phyloP scores from a whole-genome alignment of 192 early-diverging fungal species.

The Entomortierella parvispora region DNA sequence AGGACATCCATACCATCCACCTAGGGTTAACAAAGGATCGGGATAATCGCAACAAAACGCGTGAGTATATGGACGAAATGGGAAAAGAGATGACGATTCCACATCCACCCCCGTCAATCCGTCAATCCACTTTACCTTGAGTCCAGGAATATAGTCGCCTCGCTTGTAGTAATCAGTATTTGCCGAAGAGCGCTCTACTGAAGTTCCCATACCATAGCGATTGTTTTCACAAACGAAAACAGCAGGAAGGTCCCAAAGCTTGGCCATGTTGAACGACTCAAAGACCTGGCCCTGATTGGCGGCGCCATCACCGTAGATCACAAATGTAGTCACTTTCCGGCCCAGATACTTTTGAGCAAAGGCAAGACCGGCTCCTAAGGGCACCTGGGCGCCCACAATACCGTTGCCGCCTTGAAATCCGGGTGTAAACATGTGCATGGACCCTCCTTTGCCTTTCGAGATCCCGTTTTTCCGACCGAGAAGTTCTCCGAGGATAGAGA shows the following conservation, averaged over 20 bases:
- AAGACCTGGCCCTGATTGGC: constrained; percentile 98
- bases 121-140: constrained; percentile 65
- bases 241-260: constrained; percentile 92
- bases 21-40: constrained; percentile 5
- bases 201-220: constrained; percentile 97
- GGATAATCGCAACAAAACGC: not conserved
- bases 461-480: constrained; percentile 81
- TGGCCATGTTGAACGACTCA: constrained; percentile 98
- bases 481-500: constrained; percentile 77
- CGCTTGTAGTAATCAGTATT: constrained; percentile 93
- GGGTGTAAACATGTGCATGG: constrained; percentile 97
- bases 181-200: constrained; percentile 86
- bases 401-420: constrained; percentile 98
- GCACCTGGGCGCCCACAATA: constrained; percentile 94
- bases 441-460: constrained; percentile 95
- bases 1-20: constrained; percentile 92
- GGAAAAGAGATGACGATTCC: not conserved
- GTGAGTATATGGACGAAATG: not conserved
- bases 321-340: constrained; percentile 78
- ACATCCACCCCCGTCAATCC: not conserved
- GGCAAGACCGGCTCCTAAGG: constrained; percentile 83
- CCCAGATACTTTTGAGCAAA: constrained; percentile 92
- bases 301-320: constrained; percentile 97
- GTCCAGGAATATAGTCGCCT: constrained; percentile 94
- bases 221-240: constrained; percentile 99